Evolutionary conservation across 441 rosid species (phyloP).

Genomic region (Eruca vesicaria): DNA sequence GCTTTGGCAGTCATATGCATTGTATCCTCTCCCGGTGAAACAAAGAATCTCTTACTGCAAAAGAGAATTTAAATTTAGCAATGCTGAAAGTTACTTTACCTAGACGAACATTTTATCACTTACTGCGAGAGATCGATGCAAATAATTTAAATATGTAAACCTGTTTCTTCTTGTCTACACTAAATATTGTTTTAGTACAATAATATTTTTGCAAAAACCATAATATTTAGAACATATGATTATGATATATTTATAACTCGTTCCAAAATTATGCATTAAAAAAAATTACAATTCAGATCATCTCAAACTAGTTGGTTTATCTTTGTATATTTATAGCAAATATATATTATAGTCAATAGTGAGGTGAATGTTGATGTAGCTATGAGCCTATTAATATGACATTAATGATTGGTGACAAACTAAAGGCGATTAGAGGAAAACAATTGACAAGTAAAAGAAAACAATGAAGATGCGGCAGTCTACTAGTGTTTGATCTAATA

Average conservation of each 20-base stretch:
- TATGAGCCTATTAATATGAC: too few relatives aligned
- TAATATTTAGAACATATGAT: not conserved
- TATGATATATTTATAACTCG: too few relatives aligned
- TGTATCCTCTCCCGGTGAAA: slow-evolving; percentile 14
- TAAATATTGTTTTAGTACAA: not conserved
- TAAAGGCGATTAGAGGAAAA: too few relatives aligned
- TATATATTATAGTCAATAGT: too few relatives aligned
- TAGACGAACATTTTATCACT: not conserved
- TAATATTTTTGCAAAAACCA: not conserved
- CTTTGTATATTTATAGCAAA: too few relatives aligned
- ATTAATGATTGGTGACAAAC: too few relatives aligned
- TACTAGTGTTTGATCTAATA: slow-evolving; percentile 6
- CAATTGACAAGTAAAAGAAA: slow-evolving; percentile 4
- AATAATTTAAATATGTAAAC: not conserved
- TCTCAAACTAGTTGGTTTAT: too few relatives aligned
- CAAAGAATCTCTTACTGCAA: slow-evolving; percentile 9
- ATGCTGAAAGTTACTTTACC: not conserved
- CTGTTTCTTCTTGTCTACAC: not conserved
- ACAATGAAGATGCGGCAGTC: not conserved
- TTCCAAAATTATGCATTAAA: too few relatives aligned
- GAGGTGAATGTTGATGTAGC: too few relatives aligned
- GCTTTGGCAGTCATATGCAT: not conserved
- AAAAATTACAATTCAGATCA: too few relatives aligned
- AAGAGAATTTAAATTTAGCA: not conserved
- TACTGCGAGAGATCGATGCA: not conserved